Evolutionary conservation across 257 asterid species (phyloP).

Genomic region (Anisodus tanguticus): DNA sequence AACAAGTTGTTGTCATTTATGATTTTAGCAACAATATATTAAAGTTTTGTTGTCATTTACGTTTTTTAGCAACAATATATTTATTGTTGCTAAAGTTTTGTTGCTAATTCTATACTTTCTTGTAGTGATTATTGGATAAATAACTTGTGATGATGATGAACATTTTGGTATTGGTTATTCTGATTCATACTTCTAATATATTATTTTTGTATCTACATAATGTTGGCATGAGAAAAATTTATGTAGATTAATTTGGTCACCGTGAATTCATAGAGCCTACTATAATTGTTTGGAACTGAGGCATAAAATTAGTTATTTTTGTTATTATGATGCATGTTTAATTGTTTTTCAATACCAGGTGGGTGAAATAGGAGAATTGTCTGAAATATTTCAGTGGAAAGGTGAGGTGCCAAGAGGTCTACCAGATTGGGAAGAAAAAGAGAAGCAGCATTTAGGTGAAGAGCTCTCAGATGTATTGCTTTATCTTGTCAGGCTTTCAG

Average conservation of each 20-base stretch:
- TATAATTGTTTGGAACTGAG: neutral
- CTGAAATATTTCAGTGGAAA: constrained; percentile 76
- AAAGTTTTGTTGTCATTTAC: no score
- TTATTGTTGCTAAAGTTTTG: no score
- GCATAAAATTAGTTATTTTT: no score
- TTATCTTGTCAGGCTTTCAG: constrained; percentile 60
- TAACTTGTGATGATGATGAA: neutral
- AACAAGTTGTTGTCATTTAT: no score
- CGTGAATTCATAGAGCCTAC: accelerated
- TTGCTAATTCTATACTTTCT: no score
- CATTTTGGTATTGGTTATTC: neutral
- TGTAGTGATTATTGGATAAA: no score
- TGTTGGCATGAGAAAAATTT: neutral
- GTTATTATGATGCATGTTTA: neutral
- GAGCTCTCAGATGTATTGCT: constrained; percentile 71
- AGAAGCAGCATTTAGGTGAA: constrained; percentile 62
- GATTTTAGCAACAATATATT: no score
- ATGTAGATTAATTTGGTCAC: neutral
- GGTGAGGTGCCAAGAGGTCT: constrained; percentile 69
- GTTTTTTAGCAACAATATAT: no score
- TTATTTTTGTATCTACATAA: neutral
- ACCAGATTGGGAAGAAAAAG: constrained; percentile 63
- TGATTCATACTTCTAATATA: neutral
- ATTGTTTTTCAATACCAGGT: constrained; percentile 45
- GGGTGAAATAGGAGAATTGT: constrained; percentile 72